Evolutionary conservation across 2,329 filamentous ascomycete genomes (phyloP), one percentile per base, ranked within the genome.

Genomic region (Calonectria pteridis): DNA sequence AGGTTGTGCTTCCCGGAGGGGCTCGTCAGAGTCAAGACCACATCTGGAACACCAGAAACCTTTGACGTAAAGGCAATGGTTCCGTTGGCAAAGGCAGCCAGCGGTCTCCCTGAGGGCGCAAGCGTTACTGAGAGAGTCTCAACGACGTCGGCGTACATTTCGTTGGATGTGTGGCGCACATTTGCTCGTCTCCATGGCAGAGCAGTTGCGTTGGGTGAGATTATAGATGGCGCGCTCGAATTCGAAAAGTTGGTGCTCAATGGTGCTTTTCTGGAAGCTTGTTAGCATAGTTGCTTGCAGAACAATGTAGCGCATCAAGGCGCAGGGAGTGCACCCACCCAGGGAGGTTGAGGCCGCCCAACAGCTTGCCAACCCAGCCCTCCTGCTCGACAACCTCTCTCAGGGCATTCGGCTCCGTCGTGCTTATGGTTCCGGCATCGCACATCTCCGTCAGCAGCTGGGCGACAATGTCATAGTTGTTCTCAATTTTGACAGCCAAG

Each of bases 401-500:
- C 81, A 99, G 86, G 26, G 96, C 95, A 87, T 99, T 98, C 13
- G 94, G 94, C 84, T 99, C 97, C 1, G 96, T 98, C 71, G 95
- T 98, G 81, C 91, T 94, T 43, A 98, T 90, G n/a, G 93, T 90
- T 20, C 97, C 97, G 50, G 93, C 95, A 88, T 99, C 97, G 83
- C 97, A 98, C 94, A 99, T 98, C 86, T 99, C 97, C 75, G 93
- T 95, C 73, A 98, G 89, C 31, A 99, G 87, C 86, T 99, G 97
- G 23, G 96, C 96, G 40, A 97, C 94, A 33, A 98, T 93, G 91
- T 98, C 95, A 85, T 98, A 98, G 84, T 92, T 95, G 78, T 89
- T 90, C 84, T 98, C 95, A 77, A 99, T 93, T 87, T 97, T 98
- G 82, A 90, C 91, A 26, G 95, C 93, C 71, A 98, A 87, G 63